Base-by-base conservation (phyloP, 108 stramenopile species). In the Hondaea fermentalgiana region DNA sequence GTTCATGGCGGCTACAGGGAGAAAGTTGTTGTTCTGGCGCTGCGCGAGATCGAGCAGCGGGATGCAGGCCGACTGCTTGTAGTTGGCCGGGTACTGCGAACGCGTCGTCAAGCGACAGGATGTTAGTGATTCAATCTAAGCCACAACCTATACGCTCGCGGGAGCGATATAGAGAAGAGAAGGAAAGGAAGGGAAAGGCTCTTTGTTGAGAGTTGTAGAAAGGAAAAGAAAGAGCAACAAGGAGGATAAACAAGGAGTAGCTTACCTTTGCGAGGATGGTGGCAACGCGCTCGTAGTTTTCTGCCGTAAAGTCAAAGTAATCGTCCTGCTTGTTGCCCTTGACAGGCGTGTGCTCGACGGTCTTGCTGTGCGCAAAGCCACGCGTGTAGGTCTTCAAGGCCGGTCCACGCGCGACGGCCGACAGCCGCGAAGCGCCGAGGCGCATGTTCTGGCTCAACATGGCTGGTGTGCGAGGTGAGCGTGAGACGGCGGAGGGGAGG, bases 1-100 rank as follows among this genome's bases (percentile, higher is more conserved):
- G 93, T 99, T 95, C 98, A 99, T 99, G 72, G 99, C 99, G 8
- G 97, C 96, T 28, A 99, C 91, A 5, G 98, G 98, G 59, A 99
- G 96, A 97, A 98, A 99, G 71, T 98, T 98, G 29, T 98, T 98
- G 64, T 96, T 91, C 93, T 99, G 98, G 53, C 97, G 95, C 89
- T 98, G 98, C 28, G 98, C 98, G 58, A 99, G 93, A 90, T 99
- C 98, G 72, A 92, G 58, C 53, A 92, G 72, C 21, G 92, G 92
- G n/a, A 92, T 92, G 88, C 93, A 94, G 14, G 89, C 98, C 45
- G 97, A 96, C 89, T 96, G 96, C 88, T 97, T 98, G 96, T 99
- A 99, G 92, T 99, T 99, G 90, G 96, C 94, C 58, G 99, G 99
- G 89, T 99, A 99, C 76, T 69, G 64, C 42, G 25, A 6, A 59